Percentiles rank a stretch among this genome's conserved stretches.
Conservation (phyloP, 1,284 basidiomycete species). For the Tylopilus orsonianus region DNA sequence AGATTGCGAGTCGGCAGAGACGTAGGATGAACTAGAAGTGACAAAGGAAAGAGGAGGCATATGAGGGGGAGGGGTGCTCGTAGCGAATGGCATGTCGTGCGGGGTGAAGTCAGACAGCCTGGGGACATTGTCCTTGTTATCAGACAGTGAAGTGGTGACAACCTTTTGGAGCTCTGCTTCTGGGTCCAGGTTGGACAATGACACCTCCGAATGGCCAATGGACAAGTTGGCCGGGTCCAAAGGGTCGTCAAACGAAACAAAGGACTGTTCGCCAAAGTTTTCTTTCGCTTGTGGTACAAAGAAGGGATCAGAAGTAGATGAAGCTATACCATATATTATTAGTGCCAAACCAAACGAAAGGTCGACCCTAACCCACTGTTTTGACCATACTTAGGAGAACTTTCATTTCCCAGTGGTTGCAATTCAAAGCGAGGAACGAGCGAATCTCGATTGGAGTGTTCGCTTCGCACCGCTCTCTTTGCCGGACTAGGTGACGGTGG, state of each 20-base stretch:
- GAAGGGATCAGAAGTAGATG: conserved; percentile 25
- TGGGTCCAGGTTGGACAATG: conserved; percentile 32
- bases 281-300: conserved; percentile 25
- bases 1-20: conserved; percentile 11
- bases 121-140: conserved; percentile 11
- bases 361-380: conserved; percentile 15
- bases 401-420: conserved; percentile 17
- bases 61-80: conserved; percentile 30
- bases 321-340: conserved; percentile 13
- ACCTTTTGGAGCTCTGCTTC: conserved; percentile 32
- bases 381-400: conserved; percentile 21
- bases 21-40: conserved; percentile 18
- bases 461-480: conserved; percentile 32
- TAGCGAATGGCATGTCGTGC: conserved; percentile 23
- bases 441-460: conserved; percentile 26
- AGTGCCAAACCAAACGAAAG: neutral
- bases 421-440: conserved; percentile 46
- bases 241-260: conserved; percentile 35
- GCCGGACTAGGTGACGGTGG: conserved; percentile 64
- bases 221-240: conserved; percentile 38
- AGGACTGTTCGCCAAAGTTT: conserved; percentile 39
- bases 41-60: conserved; percentile 22
- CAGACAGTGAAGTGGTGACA: conserved; percentile 14
- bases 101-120: conserved; percentile 28
- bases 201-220: conserved; percentile 35